phyloP scores from a whole-genome alignment of 495 filamentous ascomycete species.

The Hypoxylon crocopeplum region DNA sequence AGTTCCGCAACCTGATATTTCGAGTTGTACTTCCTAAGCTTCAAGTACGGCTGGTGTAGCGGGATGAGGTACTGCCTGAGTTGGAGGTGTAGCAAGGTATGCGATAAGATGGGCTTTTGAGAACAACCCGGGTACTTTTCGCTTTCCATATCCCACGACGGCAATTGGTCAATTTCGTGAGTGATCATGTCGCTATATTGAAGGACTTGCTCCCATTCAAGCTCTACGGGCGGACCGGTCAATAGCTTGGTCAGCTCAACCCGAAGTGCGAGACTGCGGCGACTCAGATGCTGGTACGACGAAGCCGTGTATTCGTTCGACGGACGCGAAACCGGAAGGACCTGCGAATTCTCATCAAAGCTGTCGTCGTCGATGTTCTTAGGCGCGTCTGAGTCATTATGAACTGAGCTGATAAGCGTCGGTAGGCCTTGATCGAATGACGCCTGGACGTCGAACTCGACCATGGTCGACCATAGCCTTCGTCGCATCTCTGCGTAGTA shows the following conservation, averaged over 20 bases:
- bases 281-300: slow-evolving; percentile 43
- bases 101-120: slow-evolving; percentile 39
- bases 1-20: slow-evolving; percentile 41
- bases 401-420: slow-evolving; percentile 40
- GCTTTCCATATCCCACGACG: slow-evolving; percentile 40
- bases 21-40: slow-evolving; percentile 36
- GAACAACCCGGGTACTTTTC: slow-evolving; percentile 17
- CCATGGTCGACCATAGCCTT: slow-evolving; percentile 42
- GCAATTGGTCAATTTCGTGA: slow-evolving; percentile 41
- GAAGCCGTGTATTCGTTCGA: slow-evolving; percentile 40
- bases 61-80: slow-evolving; percentile 45
- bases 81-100: slow-evolving; percentile 43
- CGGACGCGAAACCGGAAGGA: slow-evolving; percentile 36
- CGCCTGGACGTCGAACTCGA: slow-evolving; percentile 45
- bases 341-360: slow-evolving; percentile 39
- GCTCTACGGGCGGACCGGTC: slow-evolving; percentile 32
- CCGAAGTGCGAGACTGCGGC: slow-evolving; percentile 39
- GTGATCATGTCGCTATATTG: slow-evolving; percentile 45
- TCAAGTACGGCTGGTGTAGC: slow-evolving; percentile 44
- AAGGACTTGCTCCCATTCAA: slow-evolving; percentile 44
- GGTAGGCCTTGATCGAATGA: slow-evolving; percentile 47
- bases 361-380: slow-evolving; percentile 44
- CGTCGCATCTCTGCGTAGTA: slow-evolving; percentile 46
- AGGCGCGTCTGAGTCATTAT: slow-evolving; percentile 37
- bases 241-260: slow-evolving; percentile 41